Percentiles rank a stretch among this genome's conserved stretches.
These are phyloP conservation scores for Annulohypoxylon truncatum DNA, from an alignment of 2,329 filamentous ascomycete species.

Conservation along the genomic window DNA sequence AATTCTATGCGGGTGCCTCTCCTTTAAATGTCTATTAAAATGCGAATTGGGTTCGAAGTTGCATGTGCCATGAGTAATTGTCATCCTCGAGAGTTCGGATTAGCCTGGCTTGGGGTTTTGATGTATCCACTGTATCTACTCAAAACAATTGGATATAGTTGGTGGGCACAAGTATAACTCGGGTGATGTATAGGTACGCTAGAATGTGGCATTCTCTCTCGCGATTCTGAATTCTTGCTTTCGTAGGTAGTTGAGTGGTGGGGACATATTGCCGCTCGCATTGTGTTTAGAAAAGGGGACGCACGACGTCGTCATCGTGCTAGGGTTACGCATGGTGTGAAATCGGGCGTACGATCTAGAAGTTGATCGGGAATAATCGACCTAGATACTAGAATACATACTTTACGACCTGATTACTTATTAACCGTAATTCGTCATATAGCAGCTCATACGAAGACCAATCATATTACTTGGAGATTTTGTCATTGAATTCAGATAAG, in stretches of 20 bases:
- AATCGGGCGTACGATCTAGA: not conserved
- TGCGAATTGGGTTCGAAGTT: not conserved
- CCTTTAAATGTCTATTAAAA: not conserved
- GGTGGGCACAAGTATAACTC: not conserved
- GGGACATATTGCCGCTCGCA: no score
- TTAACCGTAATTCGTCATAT: not conserved
- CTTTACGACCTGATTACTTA: no score
- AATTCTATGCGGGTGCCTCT: not conserved
- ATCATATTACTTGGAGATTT: not conserved
- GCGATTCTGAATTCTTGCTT: not conserved
- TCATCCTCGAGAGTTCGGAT: not conserved
- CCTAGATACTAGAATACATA: not conserved
- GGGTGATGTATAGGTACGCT: not conserved
- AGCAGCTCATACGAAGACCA: not conserved
- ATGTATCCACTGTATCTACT: no score
- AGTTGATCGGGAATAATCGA: not conserved
- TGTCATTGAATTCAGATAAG: slow-evolving; percentile 16
- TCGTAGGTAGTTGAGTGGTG: not conserved
- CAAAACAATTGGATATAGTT: not conserved
- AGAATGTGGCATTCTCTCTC: not conserved
- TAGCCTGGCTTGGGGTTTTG: not conserved
- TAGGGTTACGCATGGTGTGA: not conserved
- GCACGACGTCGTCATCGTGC: not conserved
- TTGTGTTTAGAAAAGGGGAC: not conserved
- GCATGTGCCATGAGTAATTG: not conserved